Percentiles rank a stretch among this genome's conserved stretches.
phyloP scores from a whole-genome alignment of 768 basidiomycete genomes.

The Tulasnella sp. region DNA sequence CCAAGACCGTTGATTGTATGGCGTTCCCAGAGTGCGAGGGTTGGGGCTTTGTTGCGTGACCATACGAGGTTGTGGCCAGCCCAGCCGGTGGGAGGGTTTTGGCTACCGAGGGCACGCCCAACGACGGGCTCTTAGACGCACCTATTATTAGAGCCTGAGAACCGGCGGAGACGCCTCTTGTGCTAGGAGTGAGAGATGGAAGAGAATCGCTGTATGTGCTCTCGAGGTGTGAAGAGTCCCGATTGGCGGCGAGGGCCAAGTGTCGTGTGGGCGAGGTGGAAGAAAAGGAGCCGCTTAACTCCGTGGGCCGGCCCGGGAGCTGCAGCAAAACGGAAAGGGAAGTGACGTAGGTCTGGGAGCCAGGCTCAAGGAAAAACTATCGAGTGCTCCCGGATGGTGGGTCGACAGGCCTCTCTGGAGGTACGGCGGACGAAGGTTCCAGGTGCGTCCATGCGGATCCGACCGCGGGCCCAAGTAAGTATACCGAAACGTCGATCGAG shows the following conservation, averaged over 20 bases:
- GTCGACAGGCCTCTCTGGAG: background rate
- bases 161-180: background rate
- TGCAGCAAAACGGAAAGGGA: background rate
- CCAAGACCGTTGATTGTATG: background rate
- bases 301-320: background rate
- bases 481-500: background rate
- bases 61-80: background rate
- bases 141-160: slow-evolving; percentile 3
- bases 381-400: background rate
- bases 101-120: background rate
- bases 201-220: background rate
- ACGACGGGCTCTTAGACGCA: background rate
- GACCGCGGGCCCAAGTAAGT: background rate
- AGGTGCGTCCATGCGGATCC: background rate
- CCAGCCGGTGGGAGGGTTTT: background rate
- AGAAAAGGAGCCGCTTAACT: background rate
- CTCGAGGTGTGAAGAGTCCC: background rate
- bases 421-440: background rate
- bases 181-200: slow-evolving; percentile 6
- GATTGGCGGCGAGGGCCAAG: background rate
- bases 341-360: background rate
- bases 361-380: background rate
- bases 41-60: background rate
- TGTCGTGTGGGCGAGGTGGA: background rate
- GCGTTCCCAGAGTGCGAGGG: background rate